Evolutionary conservation across 768 basidiomycete genomes (phyloP).

Genomic region (Auriscalpium orientale): DNA sequence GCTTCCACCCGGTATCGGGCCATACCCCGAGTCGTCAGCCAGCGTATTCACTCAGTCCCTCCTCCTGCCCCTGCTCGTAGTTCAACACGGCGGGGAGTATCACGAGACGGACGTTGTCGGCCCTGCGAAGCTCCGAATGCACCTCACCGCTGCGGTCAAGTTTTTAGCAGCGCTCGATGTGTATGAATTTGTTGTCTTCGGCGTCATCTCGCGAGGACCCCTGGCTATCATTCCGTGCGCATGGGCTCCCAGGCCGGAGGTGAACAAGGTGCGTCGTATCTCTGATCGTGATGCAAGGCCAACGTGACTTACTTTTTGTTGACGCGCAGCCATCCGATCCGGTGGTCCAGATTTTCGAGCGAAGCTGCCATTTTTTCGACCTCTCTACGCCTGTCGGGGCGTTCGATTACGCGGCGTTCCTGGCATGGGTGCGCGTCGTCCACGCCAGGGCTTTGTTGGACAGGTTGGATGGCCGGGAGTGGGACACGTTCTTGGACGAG

Average conservation of each 20-base stretch:
- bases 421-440: neutral
- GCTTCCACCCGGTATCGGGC: no score
- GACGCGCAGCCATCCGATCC: no score
- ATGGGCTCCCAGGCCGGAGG: neutral
- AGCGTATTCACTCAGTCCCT: neutral
- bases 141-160: neutral
- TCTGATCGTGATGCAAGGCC: no score
- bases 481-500: neutral
- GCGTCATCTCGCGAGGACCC: constrained; percentile 1
- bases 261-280: no score
- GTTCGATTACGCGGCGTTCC: neutral
- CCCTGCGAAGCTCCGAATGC: neutral
- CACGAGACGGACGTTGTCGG: neutral
- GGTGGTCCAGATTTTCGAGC: neutral
- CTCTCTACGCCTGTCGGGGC: neutral
- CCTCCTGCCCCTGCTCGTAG: neutral
- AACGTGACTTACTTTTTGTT: no score
- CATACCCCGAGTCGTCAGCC: no score
- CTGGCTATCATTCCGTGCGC: neutral
- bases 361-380: neutral
- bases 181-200: constrained; percentile 1
- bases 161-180: neutral
- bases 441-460: neutral
- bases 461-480: neutral
- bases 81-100: neutral